Evolutionary conservation across 352 stramenopile genomes (phyloP).

Genomic region (Phytophthora podocarpi): DNA sequence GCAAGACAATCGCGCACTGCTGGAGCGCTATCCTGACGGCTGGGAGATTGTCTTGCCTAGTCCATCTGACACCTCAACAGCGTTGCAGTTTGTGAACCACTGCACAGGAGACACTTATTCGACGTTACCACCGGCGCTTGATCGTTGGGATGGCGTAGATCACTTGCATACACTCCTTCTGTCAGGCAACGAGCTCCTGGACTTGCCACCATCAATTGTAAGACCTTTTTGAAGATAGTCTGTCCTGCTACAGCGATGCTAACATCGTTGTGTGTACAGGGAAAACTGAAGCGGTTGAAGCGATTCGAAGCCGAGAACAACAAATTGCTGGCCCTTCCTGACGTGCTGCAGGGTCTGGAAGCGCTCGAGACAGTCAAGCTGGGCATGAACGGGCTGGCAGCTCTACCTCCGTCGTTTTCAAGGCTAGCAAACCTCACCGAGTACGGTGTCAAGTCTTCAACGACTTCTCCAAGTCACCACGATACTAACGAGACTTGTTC

Average conservation of each 20-base stretch:
- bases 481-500: no score
- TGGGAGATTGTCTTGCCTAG: conserved; percentile 54
- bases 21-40: conserved; percentile 39
- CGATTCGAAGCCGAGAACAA: conserved; percentile 76
- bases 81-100: conserved; percentile 59
- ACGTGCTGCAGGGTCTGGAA: conserved; percentile 55
- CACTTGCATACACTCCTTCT: conserved; percentile 50
- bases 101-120: conserved; percentile 36
- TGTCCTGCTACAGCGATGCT: background rate
- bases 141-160: conserved; percentile 55
- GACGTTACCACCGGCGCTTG: conserved; percentile 50
- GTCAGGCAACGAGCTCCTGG: conserved; percentile 65
- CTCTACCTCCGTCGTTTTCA: conserved; percentile 58
- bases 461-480: no score
- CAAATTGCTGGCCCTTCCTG: conserved; percentile 57
- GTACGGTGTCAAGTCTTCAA: no score
- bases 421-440: conserved; percentile 57
- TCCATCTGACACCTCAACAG: conserved; percentile 36
- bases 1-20: conserved; percentile 11
- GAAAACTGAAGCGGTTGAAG: conserved; percentile 59
- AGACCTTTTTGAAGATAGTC: background rate
- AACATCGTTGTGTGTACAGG: conserved; percentile 34
- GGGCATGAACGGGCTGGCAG: conserved; percentile 61
- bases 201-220: conserved; percentile 71
- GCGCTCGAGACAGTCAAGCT: conserved; percentile 52